Base-by-base conservation (phyloP, 345 rosid species). In the Excoecaria cochinchinensis region DNA sequence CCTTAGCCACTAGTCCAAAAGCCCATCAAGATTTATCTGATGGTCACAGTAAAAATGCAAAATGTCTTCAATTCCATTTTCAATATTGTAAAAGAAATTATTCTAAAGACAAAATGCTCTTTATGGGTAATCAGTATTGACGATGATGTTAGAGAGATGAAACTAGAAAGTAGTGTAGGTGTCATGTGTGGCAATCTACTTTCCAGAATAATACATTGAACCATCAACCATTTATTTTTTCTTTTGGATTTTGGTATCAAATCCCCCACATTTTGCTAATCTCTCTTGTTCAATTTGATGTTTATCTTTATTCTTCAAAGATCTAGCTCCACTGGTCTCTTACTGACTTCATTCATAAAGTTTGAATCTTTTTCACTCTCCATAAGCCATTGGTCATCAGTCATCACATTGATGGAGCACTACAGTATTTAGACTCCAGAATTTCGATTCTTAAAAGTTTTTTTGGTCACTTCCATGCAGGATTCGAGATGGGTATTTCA, bases 401-500 rank as follows among this genome's bases (percentile, higher is more conserved):
- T 6, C 14, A 16, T 44, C 48, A 44, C 48, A 44, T 0, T 10
- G 48, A 44, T 38, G 14, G 40, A 55, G 6, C 42, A 7, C 66
- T 46, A 4, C n/a, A 44, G 51, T 25, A 6, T 24, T 47, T 19
- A 56, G 46, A 1, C 24, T 67, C 16, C 46, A 24, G 4, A 71
- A 53, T 40, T 77, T 13, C 59, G n/a, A 53, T 15, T 71, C 47
- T 71, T 8, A 59, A 31, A 31, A 31, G 10, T 60, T 21, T 53
- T 72, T 15, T 67, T 64, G 8, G 21, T 73, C 50, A 5, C 36
- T 77, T 78, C 69, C 59, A 53, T 72, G 74, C 75, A 74, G 75
- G 79, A 78, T 82, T 84, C 71, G 75, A 80, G 66, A 55, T 71
- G 82, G 82, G 79, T 71, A n/a, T 36, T 70, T 51, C 75, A 72